These are phyloP conservation scores for Ramaria sp. DNA, from an alignment of 768 basidiomycete genomes.

Conservation along the genomic window DNA sequence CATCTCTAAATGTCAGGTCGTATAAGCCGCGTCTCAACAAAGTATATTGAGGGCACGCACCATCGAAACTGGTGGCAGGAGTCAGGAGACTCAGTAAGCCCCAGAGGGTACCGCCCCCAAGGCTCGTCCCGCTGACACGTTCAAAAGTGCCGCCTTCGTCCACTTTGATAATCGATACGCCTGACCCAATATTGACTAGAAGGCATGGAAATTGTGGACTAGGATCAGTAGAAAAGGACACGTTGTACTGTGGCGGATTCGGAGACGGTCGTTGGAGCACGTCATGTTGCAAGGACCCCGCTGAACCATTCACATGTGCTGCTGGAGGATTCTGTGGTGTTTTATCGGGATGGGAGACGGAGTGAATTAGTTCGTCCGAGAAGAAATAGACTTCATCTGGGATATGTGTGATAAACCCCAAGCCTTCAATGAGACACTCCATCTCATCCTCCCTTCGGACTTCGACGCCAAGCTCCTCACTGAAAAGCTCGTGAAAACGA, in stretches of 20 bases:
- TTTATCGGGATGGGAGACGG: slow-evolving; percentile 30
- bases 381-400: slow-evolving; percentile 98
- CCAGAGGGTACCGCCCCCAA: slow-evolving; percentile 97
- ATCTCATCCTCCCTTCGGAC: slow-evolving; percentile 93
- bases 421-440: slow-evolving; percentile 94
- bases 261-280: slow-evolving; percentile 78
- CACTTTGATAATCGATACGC: slow-evolving; percentile 95
- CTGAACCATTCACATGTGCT: slow-evolving; percentile 24
- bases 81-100: slow-evolving; percentile 89
- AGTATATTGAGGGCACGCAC: slow-evolving; percentile 33
- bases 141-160: slow-evolving; percentile 94
- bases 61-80: slow-evolving; percentile 92
- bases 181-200: slow-evolving; percentile 96
- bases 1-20: slow-evolving; percentile 61
- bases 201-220: slow-evolving; percentile 89
- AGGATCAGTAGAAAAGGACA: slow-evolving; percentile 77
- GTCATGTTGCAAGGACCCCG: slow-evolving; percentile 20
- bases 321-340: slow-evolving; percentile 4
- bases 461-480: slow-evolving; percentile 65
- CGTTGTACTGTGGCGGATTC: slow-evolving; percentile 78
- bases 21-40: background rate
- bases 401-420: slow-evolving; percentile 92
- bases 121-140: slow-evolving; percentile 91
- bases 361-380: slow-evolving; percentile 91
- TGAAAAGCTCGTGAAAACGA: slow-evolving; percentile 81